phyloP scores from a whole-genome alignment of 352 stramenopile genomes.

The Albugo laibachii region DNA sequence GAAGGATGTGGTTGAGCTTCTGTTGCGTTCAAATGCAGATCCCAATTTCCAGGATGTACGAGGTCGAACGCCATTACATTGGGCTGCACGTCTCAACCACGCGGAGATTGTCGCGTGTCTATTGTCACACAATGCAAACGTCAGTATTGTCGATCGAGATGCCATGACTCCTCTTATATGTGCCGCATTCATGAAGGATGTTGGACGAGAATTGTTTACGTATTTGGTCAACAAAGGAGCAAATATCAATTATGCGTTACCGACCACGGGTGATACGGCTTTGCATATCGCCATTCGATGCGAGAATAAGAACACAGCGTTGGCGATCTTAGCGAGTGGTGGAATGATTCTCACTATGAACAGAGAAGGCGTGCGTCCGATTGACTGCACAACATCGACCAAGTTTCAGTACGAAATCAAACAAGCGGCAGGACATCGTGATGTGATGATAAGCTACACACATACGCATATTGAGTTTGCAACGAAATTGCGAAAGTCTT shows the following conservation, averaged over 20 bases:
- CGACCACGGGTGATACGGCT: constrained; percentile 39
- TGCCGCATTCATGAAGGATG: constrained; percentile 21
- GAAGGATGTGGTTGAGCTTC: constrained; percentile 26
- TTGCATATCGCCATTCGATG: constrained; percentile 48
- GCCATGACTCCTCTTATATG: constrained; percentile 52
- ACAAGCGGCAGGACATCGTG: constrained; percentile 43
- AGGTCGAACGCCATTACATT: constrained; percentile 54
- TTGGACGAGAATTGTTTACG: constrained; percentile 28
- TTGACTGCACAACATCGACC: constrained; percentile 65
- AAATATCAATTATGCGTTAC: constrained; percentile 54
- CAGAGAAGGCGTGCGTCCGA: constrained; percentile 28
- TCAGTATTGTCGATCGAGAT: constrained; percentile 29
- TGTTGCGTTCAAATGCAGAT: constrained; percentile 44
- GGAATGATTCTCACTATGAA: constrained; percentile 64
- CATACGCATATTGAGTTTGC: constrained; percentile 68
- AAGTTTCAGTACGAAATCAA: constrained; percentile 68
- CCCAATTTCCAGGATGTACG: constrained; percentile 55
- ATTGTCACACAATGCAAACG: constrained; percentile 17
- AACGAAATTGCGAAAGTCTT: constrained; percentile 40
- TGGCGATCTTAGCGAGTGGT: constrained; percentile 44
- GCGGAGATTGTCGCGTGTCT: constrained; percentile 27
- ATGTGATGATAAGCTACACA: constrained; percentile 81
- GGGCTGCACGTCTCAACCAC: constrained; percentile 43
- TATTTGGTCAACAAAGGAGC: constrained; percentile 28
- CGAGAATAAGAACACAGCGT: constrained; percentile 38